phyloP scores from a whole-genome alignment of 768 basidiomycete species.

The Auricularia sp. region DNA sequence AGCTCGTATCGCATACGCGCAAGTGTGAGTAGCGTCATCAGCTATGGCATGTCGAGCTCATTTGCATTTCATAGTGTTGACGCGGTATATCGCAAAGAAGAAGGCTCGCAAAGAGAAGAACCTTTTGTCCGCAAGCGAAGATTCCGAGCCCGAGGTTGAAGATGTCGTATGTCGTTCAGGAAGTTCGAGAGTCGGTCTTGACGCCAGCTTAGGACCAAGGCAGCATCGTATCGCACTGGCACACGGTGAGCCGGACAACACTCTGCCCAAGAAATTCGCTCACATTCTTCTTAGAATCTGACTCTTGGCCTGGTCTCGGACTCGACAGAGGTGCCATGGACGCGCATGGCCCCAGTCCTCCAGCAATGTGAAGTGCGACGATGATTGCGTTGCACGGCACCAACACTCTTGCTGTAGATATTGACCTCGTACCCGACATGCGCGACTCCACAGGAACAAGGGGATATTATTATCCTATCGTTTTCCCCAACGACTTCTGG shows the following conservation, averaged over 20 bases:
- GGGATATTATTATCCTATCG: conserved; percentile 74
- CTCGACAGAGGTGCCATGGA: conserved; percentile 39
- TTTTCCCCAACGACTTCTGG: conserved; percentile 97
- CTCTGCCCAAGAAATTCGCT: neutral
- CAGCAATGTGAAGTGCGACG: conserved; percentile 41
- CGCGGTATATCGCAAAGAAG: conserved; percentile 64
- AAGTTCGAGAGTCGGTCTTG: neutral
- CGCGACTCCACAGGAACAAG: conserved; percentile 56
- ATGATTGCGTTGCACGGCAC: conserved; percentile 11
- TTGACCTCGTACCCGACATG: conserved; percentile 46
- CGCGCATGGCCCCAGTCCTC: conserved; percentile 41
- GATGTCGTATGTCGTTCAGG: conserved; percentile 16
- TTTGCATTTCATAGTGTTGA: conserved; percentile 48
- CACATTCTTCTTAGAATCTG: conserved; percentile 49
- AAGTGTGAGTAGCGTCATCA: conserved; percentile 44
- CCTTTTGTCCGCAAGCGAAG: conserved; percentile 40
- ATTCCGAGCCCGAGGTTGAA: conserved; percentile 26
- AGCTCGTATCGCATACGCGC: conserved; percentile 56
- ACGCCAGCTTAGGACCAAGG: neutral
- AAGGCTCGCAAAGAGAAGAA: conserved; percentile 78
- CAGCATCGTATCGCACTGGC: conserved; percentile 76
- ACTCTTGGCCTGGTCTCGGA: conserved; percentile 82
- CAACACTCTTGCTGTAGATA: conserved; percentile 33
- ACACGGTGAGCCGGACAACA: conserved; percentile 37
- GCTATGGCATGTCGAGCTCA: too few relatives aligned